Base-by-base conservation (phyloP, 2,329 filamentous ascomycete species). In the Didymella lethalis region DNA sequence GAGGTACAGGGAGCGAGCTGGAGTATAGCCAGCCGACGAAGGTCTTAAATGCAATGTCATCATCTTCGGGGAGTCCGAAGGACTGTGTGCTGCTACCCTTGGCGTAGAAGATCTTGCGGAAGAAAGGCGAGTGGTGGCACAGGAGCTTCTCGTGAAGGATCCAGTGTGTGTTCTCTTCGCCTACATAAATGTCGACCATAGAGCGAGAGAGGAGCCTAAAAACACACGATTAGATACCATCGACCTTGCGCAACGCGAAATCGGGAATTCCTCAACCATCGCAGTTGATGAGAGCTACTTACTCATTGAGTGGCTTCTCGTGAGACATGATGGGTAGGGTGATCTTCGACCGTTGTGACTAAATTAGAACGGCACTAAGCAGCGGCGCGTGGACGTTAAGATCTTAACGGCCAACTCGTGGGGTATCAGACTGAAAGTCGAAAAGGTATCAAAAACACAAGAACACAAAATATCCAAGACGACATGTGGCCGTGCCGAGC, bases 141-240 rank as follows among this genome's bases (percentile, higher is more conserved):
- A 85, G 80, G 7, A 85, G 82, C 64, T 84, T 84, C 68, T 85
- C 82, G 77, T 85, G 83, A 4, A 85, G 77, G 55, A 81, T 78
- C 82, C 82, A 85, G 72, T 83, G 81, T 1, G 82, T 84, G 75
- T 83, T 83, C 34, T 83, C 80, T 7, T 77, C 63, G 53, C 83
- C 83, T 70, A 85, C 81, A 70, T 85, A 85, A 72, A 85, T 80
- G 74, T 85, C 82, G 57, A 85, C 83, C 75, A 85, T 81, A 59
- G 82, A 79, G 54, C 77, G 79, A 57, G 82, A 83, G 62, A 85
- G 81, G 65, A 85, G 82, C 75, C 82, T 84, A 65, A 16, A 25
- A 45, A 18, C 3, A 44, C 29, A 16, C 44, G n/a, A 48, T 54
- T 25, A 47, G 34, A 41, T 18, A 32, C 34, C 36, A 36, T 32